Evolutionary conservation across 257 asterid genomes (phyloP).

Genomic region (Nicotiana benthamiana): DNA sequence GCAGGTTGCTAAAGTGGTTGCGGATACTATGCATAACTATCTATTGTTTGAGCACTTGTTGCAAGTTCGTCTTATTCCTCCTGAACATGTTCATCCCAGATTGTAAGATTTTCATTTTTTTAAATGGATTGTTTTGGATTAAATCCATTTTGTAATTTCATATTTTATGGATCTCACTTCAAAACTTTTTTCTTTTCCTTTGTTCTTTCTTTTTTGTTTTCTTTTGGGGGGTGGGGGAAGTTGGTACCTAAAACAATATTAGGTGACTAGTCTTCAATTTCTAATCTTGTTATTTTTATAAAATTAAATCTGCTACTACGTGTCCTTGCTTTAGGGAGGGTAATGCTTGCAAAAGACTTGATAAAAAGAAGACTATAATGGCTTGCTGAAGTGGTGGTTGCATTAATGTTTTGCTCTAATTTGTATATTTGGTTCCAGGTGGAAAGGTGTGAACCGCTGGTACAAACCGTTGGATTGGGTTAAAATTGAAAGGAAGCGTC

Average conservation of each 20-base stretch:
- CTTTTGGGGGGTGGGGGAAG: neutral
- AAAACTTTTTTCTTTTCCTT: neutral
- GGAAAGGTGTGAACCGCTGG: conserved; percentile 64
- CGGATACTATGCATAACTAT: conserved; percentile 85
- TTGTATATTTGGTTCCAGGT: conserved; percentile 28
- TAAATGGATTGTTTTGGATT: neutral
- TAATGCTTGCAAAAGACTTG: neutral
- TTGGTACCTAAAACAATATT: no score
- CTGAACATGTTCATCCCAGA: conserved; percentile 67
- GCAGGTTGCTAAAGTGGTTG: conserved; percentile 91
- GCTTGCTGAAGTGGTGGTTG: neutral
- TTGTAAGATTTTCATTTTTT: conserved; percentile 40
- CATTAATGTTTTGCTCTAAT: neutral
- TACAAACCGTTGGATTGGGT: conserved; percentile 69
- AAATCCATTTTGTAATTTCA: neutral
- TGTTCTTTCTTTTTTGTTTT: neutral
- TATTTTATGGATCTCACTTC: neutral
- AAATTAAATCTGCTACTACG: neutral
- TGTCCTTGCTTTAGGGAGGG: neutral
- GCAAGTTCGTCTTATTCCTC: conserved; percentile 71
- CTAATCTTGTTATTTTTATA: neutral
- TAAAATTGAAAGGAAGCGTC: conserved; percentile 61
- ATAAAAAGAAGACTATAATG: neutral
- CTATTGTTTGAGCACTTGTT: conserved; percentile 73
- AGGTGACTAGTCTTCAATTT: no score